These are phyloP conservation scores for Mycena indigotica DNA, from an alignment of 768 basidiomycete genomes.

Conservation along the genomic window DNA sequence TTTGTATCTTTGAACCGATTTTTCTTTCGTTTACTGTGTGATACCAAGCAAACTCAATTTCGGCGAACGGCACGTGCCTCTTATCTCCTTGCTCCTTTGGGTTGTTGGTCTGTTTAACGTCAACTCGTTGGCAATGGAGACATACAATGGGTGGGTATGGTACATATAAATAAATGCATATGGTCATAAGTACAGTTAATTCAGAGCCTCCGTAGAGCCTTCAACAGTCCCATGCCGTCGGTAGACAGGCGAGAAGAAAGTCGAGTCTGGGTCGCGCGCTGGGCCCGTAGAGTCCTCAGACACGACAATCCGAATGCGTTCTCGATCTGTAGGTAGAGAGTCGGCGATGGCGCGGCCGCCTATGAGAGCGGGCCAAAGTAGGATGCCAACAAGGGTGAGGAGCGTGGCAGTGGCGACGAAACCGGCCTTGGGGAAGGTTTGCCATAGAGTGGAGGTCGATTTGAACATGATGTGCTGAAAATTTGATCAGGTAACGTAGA, in stretches of 20 bases:
- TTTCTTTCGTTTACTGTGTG: too few relatives aligned
- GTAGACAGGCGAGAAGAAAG: background rate
- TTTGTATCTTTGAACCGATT: too few relatives aligned
- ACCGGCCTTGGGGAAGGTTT: conserved; percentile 12
- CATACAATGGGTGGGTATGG: too few relatives aligned
- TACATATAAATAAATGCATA: background rate
- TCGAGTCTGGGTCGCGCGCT: background rate
- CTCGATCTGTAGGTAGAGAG: background rate
- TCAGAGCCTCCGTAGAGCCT: background rate
- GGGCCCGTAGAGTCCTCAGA: conserved; percentile 1
- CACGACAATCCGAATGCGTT: conserved; percentile 22
- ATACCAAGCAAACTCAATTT: too few relatives aligned
- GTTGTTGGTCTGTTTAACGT: too few relatives aligned
- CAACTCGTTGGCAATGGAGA: too few relatives aligned
- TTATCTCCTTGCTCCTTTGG: background rate
- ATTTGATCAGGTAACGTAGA: background rate
- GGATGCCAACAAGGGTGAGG: conserved; percentile 10
- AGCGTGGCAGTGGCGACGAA: conserved; percentile 18
- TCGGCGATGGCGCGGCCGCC: background rate
- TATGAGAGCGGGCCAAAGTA: conserved; percentile 13
- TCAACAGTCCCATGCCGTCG: background rate
- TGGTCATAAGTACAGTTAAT: background rate
- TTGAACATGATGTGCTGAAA: conserved; percentile 18
- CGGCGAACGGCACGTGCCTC: too few relatives aligned
- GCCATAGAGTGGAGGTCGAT: conserved; percentile 5